A percentile compares a stretch with the other conserved stretches of the same genome.
Evolutionary conservation across 352 stramenopile genomes (phyloP).

Genomic region (Phytophthora europaea): DNA sequence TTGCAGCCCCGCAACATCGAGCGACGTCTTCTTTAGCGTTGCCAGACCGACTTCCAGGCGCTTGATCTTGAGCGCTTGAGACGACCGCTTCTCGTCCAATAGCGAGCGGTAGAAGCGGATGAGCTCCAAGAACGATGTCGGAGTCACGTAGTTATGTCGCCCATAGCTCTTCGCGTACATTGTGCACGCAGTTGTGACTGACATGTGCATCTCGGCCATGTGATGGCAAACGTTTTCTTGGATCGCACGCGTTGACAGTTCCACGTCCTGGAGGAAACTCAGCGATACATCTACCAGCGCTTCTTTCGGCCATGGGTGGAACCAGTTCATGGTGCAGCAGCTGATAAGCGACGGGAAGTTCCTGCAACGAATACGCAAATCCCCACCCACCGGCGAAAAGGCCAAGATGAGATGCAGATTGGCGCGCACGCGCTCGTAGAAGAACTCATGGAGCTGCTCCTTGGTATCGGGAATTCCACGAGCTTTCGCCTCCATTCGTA

Average conservation of each 20-base stretch:
- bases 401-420: constrained; percentile 92
- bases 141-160: constrained; percentile 94
- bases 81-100: constrained; percentile 63
- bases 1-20: constrained; percentile 84
- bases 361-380: constrained; percentile 79
- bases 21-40: constrained; percentile 86
- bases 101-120: constrained; percentile 94
- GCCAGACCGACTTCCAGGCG: constrained; percentile 87
- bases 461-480: constrained; percentile 90
- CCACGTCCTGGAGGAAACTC: constrained; percentile 85
- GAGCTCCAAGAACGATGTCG: constrained; percentile 93
- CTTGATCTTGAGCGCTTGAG: constrained; percentile 72
- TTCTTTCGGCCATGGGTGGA: constrained; percentile 93
- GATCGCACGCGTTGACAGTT: constrained; percentile 71
- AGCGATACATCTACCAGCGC: constrained; percentile 89
- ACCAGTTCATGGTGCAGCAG: constrained; percentile 90
- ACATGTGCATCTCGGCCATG: constrained; percentile 94
- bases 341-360: constrained; percentile 85
- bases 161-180: constrained; percentile 81
- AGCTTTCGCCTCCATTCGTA: constrained; percentile 87
- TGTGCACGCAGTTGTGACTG: constrained; percentile 79
- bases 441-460: constrained; percentile 93
- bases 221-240: constrained; percentile 94
- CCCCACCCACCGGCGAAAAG: constrained; percentile 85
- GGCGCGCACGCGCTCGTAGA: constrained; percentile 85